A percentile compares a stretch with the other conserved stretches of the same genome.
These are phyloP conservation scores for Suhomyces wounanorum DNA, from an alignment of 1,139 yeast species.

Conservation along the genomic window DNA sequence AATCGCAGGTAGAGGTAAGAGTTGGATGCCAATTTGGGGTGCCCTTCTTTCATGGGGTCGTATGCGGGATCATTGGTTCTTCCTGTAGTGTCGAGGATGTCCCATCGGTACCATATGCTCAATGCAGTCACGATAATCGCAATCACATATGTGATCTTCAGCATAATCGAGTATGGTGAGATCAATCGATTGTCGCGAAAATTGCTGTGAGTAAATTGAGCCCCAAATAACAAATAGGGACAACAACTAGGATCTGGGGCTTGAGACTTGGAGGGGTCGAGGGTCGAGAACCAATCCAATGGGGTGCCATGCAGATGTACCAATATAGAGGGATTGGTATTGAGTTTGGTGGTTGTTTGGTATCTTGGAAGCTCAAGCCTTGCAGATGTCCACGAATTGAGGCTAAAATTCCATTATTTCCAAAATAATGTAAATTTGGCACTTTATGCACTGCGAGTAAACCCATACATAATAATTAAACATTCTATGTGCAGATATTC, in stretches of 20 bases:
- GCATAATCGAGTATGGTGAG: background rate
- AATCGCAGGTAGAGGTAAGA: constrained; percentile 38
- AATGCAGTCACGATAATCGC: background rate
- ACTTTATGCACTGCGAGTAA: background rate
- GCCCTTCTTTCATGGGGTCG: constrained; percentile 14
- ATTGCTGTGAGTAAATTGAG: background rate
- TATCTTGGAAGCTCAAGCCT: too few relatives aligned
- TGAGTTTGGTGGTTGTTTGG: too few relatives aligned
- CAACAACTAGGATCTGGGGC: background rate
- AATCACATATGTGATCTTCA: background rate
- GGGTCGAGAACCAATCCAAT: too few relatives aligned
- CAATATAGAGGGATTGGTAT: too few relatives aligned
- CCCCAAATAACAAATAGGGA: background rate
- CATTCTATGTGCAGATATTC: too few relatives aligned
- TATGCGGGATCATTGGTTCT: background rate
- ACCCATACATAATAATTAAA: too few relatives aligned
- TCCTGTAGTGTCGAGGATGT: background rate
- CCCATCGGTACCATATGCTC: background rate
- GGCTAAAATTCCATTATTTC: too few relatives aligned
- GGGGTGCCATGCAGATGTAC: too few relatives aligned
- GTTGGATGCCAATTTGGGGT: constrained; percentile 44
- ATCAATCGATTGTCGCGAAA: background rate
- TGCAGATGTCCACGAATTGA: too few relatives aligned
- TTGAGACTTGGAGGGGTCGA: too few relatives aligned
- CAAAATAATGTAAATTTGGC: background rate